These are phyloP conservation scores for Yarrowia osloensis DNA, from an alignment of 805 yeast genomes.

Conservation along the genomic window DNA sequence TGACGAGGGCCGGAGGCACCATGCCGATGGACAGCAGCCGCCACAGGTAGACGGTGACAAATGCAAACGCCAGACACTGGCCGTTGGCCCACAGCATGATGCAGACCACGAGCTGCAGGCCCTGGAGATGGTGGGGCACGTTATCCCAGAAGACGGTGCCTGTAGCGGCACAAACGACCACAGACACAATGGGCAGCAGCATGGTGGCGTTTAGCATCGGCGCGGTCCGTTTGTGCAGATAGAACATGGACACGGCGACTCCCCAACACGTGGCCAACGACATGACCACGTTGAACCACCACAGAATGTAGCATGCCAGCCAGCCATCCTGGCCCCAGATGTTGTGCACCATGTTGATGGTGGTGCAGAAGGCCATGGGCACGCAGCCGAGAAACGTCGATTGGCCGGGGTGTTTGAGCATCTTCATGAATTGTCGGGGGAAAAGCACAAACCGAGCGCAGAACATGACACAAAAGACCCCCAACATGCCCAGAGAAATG, in stretches of 20 bases:
- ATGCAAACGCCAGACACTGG: slow-evolving; percentile 56
- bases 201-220: slow-evolving; percentile 57
- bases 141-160: slow-evolving; percentile 57
- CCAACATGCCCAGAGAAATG: slow-evolving; percentile 50
- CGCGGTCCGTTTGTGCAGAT: slow-evolving; percentile 42
- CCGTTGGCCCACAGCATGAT: slow-evolving; percentile 72
- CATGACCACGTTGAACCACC: slow-evolving; percentile 68
- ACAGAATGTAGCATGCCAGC: slow-evolving; percentile 59
- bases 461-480: slow-evolving; percentile 48
- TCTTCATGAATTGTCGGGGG: slow-evolving; percentile 41
- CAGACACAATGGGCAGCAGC: slow-evolving; percentile 74
- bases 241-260: slow-evolving; percentile 55
- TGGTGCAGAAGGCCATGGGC: slow-evolving; percentile 76
- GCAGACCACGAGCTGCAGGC: slow-evolving; percentile 56
- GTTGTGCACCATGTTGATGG: slow-evolving; percentile 57
- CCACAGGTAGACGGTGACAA: slow-evolving; percentile 60
- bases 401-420: slow-evolving; percentile 48
- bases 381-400: slow-evolving; percentile 74
- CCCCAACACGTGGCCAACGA: slow-evolving; percentile 64
- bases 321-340: slow-evolving; percentile 49
- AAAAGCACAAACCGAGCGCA: slow-evolving; percentile 47
- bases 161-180: slow-evolving; percentile 73
- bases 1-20: slow-evolving; percentile 53
- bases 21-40: slow-evolving; percentile 64
- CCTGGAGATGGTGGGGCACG: slow-evolving; percentile 51